A percentile compares a stretch with the other conserved stretches of the same genome.
Evolutionary conservation across 176 grass and related monocot species (phyloP).

Genomic region (Aechmea fasciata): DNA sequence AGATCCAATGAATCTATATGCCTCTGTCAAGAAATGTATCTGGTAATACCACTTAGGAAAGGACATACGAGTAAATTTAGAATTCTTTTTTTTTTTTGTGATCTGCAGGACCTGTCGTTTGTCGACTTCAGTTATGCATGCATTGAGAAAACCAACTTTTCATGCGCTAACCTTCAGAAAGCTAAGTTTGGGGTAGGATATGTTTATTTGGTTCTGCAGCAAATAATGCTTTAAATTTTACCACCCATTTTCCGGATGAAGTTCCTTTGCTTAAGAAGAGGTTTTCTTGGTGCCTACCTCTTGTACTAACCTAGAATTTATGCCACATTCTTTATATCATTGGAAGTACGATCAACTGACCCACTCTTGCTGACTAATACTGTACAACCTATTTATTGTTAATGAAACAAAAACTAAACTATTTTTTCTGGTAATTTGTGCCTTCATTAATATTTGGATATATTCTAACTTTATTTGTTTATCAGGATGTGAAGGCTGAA

Average conservation of each 20-base stretch:
- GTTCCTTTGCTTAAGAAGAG: neutral
- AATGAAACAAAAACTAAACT: neutral
- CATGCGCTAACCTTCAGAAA: constrained; percentile 67
- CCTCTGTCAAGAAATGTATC: no score
- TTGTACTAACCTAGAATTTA: neutral
- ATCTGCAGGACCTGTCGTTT: constrained; percentile 62
- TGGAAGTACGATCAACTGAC: neutral
- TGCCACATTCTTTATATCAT: neutral
- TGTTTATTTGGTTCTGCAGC: neutral
- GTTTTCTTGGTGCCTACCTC: neutral
- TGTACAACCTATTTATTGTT: neutral
- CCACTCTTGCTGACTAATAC: neutral
- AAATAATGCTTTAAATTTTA: constrained; percentile 1
- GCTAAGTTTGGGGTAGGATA: constrained; percentile 71
- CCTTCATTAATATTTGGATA: constrained; percentile 1
- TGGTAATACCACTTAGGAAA: no score
- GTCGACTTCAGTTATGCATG: constrained; percentile 82
- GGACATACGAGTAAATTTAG: neutral
- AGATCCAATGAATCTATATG: no score
- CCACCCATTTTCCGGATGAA: constrained; percentile 1
- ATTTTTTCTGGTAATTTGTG: neutral
- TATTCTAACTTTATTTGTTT: constrained; percentile 9
- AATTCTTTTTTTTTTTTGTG: neutral
- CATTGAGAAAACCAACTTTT: constrained; percentile 67
- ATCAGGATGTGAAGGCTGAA: constrained; percentile 60